These are phyloP conservation scores for Cyberlindnera euphorbiiphila DNA, from an alignment of 805 yeast genomes.

Conservation along the genomic window DNA sequence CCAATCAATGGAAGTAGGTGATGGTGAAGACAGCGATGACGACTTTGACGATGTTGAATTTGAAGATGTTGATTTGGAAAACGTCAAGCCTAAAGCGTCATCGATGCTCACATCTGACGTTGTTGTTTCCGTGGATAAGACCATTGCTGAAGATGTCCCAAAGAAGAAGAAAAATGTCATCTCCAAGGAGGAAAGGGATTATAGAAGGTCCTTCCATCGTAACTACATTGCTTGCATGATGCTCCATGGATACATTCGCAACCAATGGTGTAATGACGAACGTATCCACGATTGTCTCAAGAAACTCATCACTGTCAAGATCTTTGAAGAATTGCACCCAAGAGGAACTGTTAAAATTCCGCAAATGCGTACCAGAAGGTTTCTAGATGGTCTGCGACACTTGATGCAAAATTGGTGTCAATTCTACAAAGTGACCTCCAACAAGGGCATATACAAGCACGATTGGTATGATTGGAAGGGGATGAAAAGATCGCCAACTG, in stretches of 20 bases:
- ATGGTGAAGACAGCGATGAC: constrained; percentile 34
- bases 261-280: constrained; percentile 65
- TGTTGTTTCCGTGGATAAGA: constrained; percentile 13
- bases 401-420: constrained; percentile 59
- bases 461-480: constrained; percentile 38
- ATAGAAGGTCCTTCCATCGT: constrained; percentile 55
- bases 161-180: constrained; percentile 33
- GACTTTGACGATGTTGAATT: constrained; percentile 24
- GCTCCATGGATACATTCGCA: constrained; percentile 64
- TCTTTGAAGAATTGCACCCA: constrained; percentile 47
- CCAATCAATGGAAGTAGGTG: constrained; percentile 24
- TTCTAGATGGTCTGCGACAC: constrained; percentile 74
- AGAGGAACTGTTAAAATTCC: constrained; percentile 34
- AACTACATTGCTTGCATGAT: constrained; percentile 54
- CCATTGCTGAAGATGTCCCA: constrained; percentile 22
- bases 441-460: constrained; percentile 37
- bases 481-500: constrained; percentile 17
- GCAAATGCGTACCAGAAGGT: constrained; percentile 50
- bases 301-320: constrained; percentile 43
- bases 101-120: constrained; percentile 18
- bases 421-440: constrained; percentile 45
- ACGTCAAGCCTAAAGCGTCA: constrained; percentile 21
- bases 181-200: constrained; percentile 50
- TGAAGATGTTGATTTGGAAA: constrained; percentile 26
- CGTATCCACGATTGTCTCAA: constrained; percentile 39